Evolutionary conservation across 2,329 filamentous ascomycete species (phyloP).

Genomic region (Trichoderma atrobrunneum): DNA sequence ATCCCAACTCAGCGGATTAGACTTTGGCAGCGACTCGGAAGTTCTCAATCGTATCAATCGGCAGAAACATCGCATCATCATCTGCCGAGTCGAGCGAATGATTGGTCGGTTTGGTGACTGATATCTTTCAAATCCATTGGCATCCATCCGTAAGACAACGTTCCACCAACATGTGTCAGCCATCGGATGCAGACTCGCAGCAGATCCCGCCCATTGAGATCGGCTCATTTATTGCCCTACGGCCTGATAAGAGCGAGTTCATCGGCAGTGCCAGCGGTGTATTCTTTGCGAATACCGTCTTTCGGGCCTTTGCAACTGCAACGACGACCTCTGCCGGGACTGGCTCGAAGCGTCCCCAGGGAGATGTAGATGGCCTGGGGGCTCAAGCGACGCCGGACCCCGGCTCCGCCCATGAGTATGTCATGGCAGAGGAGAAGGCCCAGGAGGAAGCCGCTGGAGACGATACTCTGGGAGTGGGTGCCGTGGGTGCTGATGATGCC

Average conservation of each 20-base stretch:
- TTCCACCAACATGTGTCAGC: neutral
- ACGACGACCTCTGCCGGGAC: constrained; percentile 4
- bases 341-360: constrained; percentile 5
- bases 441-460: constrained; percentile 10
- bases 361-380: constrained; percentile 4
- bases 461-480: neutral
- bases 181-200: constrained; percentile 13
- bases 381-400: constrained; percentile 6
- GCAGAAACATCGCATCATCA: neutral
- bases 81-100: neutral
- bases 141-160: neutral
- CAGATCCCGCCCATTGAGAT: constrained; percentile 16
- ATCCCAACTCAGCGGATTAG: neutral
- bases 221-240: constrained; percentile 19
- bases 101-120: neutral
- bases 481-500: constrained; percentile 8
- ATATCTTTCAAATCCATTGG: neutral
- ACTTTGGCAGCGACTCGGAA: neutral
- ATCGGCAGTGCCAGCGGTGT: constrained; percentile 16
- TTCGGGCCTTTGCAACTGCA: constrained; percentile 7
- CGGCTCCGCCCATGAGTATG: constrained; percentile 14
- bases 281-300: constrained; percentile 16
- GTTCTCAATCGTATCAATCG: neutral
- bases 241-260: constrained; percentile 16
- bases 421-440: constrained; percentile 15